Base-by-base conservation (phyloP, 805 yeast species). In the Candida ulmi region DNA sequence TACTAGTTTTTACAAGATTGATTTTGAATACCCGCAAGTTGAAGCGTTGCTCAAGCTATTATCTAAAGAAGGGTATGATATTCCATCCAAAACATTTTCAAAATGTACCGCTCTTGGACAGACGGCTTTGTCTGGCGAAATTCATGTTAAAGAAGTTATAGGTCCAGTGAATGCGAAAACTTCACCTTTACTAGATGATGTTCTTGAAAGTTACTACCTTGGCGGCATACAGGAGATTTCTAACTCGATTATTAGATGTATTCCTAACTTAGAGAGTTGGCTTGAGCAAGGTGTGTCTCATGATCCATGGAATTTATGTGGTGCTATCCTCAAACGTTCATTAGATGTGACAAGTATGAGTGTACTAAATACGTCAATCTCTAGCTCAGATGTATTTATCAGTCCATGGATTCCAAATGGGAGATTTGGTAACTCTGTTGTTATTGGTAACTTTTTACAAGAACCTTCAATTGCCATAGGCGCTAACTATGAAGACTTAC, bases 91-190 rank as follows among this genome's bases (percentile, higher is more conserved):
- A 2, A 65, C 68, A 35, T 44, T 78, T 11, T 54, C 57, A 13
- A 58, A 69, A 39, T 81, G 88, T 55, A 68, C 79, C 65, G 40
- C 63, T 11, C 58, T 82, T 31, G 88, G 88, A 0, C 56, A 65
- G 31, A 63, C 74, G 0, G 86, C 77, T 0, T 44, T 76, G 5
- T 51, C 57, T 13, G 70, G 73, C 1, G 87, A 80, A 48, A 40
- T 72, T 1, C 41, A 45, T 8, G 12, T 44, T 0, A 27, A 41
- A 9, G 34, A 42, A 2, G 30, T 40, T 2, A 21, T 41, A 8
- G 46, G 43, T 11, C 15, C 37, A 4, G 16, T 38, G 8, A 36
- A 50, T 17, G 31, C 40, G 0, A 31, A 42, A 7, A 51, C 60
- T 25, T 72, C 80, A 1, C 80, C 82, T 0, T 43, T 72, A 8